Percentiles rank a stretch among this genome's conserved stretches.
phyloP scores from a whole-genome alignment of 2,329 filamentous ascomycete species.

The Venturia oleaginea region DNA sequence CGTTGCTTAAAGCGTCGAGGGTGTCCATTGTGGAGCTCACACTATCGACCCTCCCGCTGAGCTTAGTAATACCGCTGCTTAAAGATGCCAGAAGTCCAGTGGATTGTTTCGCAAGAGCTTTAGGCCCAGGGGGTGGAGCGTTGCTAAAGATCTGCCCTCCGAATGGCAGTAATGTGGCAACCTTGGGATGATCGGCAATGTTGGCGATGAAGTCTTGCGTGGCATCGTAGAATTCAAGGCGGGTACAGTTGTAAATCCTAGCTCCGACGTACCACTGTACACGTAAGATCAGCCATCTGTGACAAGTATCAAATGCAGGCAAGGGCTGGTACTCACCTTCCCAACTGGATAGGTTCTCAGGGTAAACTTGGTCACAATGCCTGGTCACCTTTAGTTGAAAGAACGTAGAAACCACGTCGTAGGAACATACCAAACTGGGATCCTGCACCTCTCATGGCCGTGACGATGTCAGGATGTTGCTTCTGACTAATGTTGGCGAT shows the following conservation, averaged over 20 bases:
- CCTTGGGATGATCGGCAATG: conserved; percentile 1
- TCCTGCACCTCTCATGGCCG: conserved; percentile 23
- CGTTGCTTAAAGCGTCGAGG: not conserved
- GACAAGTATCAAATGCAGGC: not conserved
- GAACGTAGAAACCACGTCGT: not conserved
- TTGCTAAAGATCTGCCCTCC: not conserved
- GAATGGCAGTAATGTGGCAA: conserved; percentile 18
- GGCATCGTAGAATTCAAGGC: not conserved
- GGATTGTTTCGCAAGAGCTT: too few species aligned
- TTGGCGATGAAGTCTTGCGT: conserved; percentile 12
- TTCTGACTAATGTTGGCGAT: conserved; percentile 22
- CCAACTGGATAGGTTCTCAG: conserved; percentile 25
- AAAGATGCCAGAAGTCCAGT: not conserved
- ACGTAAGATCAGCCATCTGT: not conserved
- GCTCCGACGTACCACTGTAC: not conserved
- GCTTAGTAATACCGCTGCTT: not conserved
- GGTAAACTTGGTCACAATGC: conserved; percentile 29
- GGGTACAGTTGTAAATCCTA: conserved; percentile 2
- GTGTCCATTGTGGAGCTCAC: not conserved
- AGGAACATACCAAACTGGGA: conserved; percentile 22
- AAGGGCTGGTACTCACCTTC: conserved; percentile 26
- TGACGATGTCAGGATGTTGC: conserved; percentile 19
- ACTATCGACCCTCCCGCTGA: not conserved
- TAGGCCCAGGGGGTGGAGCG: too few species aligned
- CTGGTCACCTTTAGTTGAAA: conserved; percentile 18